Percentiles rank a stretch among this genome's conserved stretches.
These are phyloP conservation scores for Rhodomyrtus tomentosa DNA, from an alignment of 345 rosid genomes.

Conservation along the genomic window DNA sequence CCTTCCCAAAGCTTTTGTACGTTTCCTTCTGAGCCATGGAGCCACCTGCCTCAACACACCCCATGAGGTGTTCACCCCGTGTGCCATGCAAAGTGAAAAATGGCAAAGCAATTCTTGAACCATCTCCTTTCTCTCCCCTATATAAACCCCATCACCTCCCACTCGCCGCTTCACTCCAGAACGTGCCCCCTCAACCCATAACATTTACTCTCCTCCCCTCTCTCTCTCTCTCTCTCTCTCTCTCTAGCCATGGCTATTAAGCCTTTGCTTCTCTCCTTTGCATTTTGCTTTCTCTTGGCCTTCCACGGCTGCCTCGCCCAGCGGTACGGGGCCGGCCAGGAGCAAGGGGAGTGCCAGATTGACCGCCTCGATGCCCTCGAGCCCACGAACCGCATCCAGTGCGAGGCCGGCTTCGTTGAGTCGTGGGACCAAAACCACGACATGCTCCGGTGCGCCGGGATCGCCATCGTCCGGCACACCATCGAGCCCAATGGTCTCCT, in stretches of 20 bases:
- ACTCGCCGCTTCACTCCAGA: not conserved
- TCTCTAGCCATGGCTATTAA: not conserved
- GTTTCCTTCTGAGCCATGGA: not conserved
- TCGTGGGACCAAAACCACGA: constrained; percentile 41
- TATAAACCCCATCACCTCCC: not conserved
- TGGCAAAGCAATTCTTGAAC: constrained; percentile 9
- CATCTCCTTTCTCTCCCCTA: not conserved
- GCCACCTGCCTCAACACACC: constrained; percentile 9
- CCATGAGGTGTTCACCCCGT: not conserved
- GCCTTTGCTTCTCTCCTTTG: constrained; percentile 3
- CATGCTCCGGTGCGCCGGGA: constrained; percentile 54
- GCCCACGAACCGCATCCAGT: constrained; percentile 29
- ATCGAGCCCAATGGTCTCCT: constrained; percentile 45
- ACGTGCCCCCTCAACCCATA: not conserved
- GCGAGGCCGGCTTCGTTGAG: constrained; percentile 49
- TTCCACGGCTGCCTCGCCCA: constrained; percentile 21
- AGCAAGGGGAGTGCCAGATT: constrained; percentile 35
- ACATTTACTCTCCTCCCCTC: constrained; percentile 5
- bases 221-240: constrained; percentile 22
- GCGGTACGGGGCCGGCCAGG: not conserved
- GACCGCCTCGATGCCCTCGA: constrained; percentile 35
- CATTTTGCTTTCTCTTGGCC: constrained; percentile 21
- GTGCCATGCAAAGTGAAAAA: constrained; percentile 35
- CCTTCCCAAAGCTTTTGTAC: not conserved
- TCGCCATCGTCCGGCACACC: constrained; percentile 23